These are phyloP conservation scores for Canariomyces notabilis DNA, from an alignment of 2,329 filamentous ascomycete species.

Conservation along the genomic window DNA sequence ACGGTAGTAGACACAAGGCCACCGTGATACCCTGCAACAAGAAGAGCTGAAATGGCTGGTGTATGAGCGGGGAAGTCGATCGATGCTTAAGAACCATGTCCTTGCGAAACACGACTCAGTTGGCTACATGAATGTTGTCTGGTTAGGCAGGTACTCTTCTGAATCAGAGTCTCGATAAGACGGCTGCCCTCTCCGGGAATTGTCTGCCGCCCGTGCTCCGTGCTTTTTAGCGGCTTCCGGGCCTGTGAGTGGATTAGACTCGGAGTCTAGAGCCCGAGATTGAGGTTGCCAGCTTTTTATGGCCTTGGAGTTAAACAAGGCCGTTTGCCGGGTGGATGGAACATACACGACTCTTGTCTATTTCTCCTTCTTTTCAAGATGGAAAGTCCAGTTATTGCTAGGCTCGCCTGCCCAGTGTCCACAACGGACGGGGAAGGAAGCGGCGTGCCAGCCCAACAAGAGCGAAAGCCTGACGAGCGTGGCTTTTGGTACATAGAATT, in stretches of 20 bases:
- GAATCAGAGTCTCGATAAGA: neutral
- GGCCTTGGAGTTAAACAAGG: neutral
- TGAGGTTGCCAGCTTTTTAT: neutral
- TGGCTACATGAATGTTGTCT: too few relatives aligned
- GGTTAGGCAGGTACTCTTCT: too few relatives aligned
- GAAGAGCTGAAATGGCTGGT: neutral
- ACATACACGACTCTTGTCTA: neutral
- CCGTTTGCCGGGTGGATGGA: neutral
- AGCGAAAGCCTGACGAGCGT: neutral
- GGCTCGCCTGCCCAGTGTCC: neutral
- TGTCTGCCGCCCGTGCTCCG: neutral
- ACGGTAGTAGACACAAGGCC: neutral
- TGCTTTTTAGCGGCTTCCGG: neutral
- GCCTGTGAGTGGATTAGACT: neutral
- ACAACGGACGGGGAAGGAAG: neutral
- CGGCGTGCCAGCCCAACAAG: neutral
- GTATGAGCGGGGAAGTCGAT: neutral
- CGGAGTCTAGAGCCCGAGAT: neutral
- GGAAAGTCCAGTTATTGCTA: too few relatives aligned
- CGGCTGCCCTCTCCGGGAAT: neutral
- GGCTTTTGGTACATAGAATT: too few relatives aligned
- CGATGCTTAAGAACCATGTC: too few relatives aligned
- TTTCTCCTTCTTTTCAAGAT: too few relatives aligned
- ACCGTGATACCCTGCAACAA: neutral
- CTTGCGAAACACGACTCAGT: too few relatives aligned